A percentile compares a stretch with the other conserved stretches of the same genome.
phyloP scores from a whole-genome alignment of 306 rosid genomes.

The Quercus robur region DNA sequence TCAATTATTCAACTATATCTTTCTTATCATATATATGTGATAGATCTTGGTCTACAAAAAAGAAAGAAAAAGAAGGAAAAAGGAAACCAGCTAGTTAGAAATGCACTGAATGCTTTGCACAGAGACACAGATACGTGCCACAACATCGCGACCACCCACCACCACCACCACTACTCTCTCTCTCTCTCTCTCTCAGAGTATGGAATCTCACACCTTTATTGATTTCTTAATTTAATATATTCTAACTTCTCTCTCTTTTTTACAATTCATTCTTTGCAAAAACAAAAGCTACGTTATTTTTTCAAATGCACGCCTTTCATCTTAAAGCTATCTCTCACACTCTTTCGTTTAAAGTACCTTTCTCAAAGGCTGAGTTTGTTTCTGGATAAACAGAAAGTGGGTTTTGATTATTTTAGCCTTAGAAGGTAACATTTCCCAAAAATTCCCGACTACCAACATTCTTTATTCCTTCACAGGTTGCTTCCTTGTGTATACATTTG shows the following conservation, averaged over 20 bases:
- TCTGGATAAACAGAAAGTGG: not conserved
- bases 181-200: not conserved
- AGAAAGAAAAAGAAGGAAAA: not conserved
- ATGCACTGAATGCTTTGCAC: conserved; percentile 28
- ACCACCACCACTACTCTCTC: too few relatives aligned
- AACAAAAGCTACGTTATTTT: conserved; percentile 31
- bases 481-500: not conserved
- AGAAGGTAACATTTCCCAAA: not conserved
- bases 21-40: not conserved
- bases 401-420: not conserved
- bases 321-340: conserved; percentile 3
- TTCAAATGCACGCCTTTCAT: conserved; percentile 30
- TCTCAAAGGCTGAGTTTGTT: conserved; percentile 27
- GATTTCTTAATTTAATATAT: not conserved
- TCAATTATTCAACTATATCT: conserved; percentile 8
- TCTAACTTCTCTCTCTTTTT: conserved; percentile 1
- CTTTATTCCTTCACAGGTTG: not conserved
- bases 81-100: conserved; percentile 3
- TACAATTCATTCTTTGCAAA: conserved; percentile 18
- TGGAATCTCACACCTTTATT: conserved; percentile 31
- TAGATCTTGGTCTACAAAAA: not conserved
- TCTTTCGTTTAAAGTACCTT: conserved; percentile 33
- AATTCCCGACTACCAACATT: not conserved
- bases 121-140: not conserved
- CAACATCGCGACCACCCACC: not conserved